Evolutionary conservation across 768 basidiomycete genomes (phyloP), one percentile per base, ranked within the genome.

Genomic region (Rhodocollybia butyracea): DNA sequence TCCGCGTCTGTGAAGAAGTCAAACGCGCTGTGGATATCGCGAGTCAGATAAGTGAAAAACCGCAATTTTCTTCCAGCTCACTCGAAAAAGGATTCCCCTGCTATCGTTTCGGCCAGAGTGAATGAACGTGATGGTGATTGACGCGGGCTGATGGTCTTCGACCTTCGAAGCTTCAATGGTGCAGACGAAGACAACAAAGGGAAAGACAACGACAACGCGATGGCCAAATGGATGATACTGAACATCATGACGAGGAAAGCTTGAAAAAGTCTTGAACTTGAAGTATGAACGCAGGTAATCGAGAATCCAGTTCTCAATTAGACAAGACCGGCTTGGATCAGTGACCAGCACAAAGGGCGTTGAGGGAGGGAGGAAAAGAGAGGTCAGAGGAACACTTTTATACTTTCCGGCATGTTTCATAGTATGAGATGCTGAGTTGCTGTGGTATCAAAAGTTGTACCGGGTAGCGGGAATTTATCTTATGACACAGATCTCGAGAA

Each of bases 301-400:
- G 26, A 39, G 34, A 50, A 50, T 36, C 48, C 48, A 38, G 48
- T 50, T 50, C 48, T 50, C 48, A 50, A 50, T 50, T 51, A 36
- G 30, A 7, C 54, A 47, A 55, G 54, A 36, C 54, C 54, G 27
- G 54, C 43, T 53, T 53, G 51, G 19, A 42, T 22, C 48, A 53
- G 51, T 53, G 51, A 53, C 51, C 51, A 53, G 51, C 51, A 53
- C 51, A 41, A 53, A n/a, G 34, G 36, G 51, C 32, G 19, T 34
- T 22, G 31, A 50, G 22, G 31, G 32, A 26, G 34, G 48, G 34
- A n/a, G 48, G 36, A 19, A 48, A 24, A 5, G 6, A 24, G 38
- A 34, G 5, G 10, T 1, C 19, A 21, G 40, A 11, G 17, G 30
- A 52, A 17, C 13, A 21, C 30, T 42, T 42, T 40, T 41, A 48